Evolutionary conservation across 1,284 basidiomycete species (phyloP).

Genomic region (Apiotrichum veenhuisii): DNA sequence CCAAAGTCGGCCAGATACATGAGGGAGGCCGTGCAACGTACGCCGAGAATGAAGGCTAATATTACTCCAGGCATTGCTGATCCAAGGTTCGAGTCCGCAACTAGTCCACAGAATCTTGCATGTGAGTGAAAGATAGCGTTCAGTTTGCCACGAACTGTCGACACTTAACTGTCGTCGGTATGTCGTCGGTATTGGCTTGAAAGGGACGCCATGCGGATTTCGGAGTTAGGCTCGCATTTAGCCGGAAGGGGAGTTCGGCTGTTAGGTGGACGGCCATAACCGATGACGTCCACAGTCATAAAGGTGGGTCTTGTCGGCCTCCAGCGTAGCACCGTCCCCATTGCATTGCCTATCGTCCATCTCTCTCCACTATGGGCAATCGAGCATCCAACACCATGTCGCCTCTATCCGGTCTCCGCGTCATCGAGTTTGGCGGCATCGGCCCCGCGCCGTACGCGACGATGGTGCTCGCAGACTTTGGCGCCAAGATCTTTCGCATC

Average conservation of each 20-base stretch:
- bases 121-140: too few species aligned
- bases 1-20: too few species aligned
- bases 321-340: too few species aligned
- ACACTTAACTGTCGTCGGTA: too few species aligned
- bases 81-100: too few species aligned
- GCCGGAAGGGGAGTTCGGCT: not conserved
- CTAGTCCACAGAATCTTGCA: too few species aligned
- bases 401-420: constrained; percentile 1
- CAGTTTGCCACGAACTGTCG: too few species aligned
- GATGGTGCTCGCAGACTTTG: constrained; percentile 19
- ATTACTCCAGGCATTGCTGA: too few species aligned
- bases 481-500: constrained; percentile 13
- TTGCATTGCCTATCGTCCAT: not conserved
- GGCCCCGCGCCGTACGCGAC: constrained; percentile 13
- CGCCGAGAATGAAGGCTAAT: too few species aligned
- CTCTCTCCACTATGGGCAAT: not conserved
- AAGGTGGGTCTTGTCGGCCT: too few species aligned
- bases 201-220: not conserved
- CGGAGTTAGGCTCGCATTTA: not conserved
- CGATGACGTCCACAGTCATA: not conserved
- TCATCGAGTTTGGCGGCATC: constrained; percentile 12
- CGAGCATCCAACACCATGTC: not conserved
- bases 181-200: too few species aligned
- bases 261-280: not conserved
- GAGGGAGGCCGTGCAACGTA: too few species aligned